Evolutionary conservation across 805 yeast genomes (phyloP), one percentile per base, ranked within the genome.

Genomic region (Schwanniomyces sp.): DNA sequence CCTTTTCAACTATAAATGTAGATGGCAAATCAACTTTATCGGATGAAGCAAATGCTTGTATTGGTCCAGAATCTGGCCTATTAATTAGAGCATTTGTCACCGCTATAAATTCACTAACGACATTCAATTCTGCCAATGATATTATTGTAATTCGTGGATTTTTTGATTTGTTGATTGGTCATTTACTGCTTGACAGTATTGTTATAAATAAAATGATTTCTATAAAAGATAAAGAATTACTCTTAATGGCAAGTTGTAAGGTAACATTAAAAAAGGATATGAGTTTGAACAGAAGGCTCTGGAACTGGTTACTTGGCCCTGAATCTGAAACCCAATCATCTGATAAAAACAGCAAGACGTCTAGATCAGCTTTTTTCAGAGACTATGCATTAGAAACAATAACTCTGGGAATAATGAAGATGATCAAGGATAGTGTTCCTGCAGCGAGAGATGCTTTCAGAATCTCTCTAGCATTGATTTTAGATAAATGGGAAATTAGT

Each of bases 401-500:
- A 7, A 57, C 75, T 0, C 56, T 66, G 2, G 90, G 91, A 0
- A 62, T 94, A 10, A 62, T 80, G 32, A 72, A 72, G 5, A 62
- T 80, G 49, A 64, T 86, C 2, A 44, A 55, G 2, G 69, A 76
- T 45, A 44, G 52, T 6, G 56, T 53, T 32, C 65, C 53, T 12
- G 75, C 64, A 46, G 70, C 69, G 26, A 67, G 80, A 1, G 78
- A 74, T 18, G 83, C 87, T 0, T 82, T 82, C 56, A 80, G 76
- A 43, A 84, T 92, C 5, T 76, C 89, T 1, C 69, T 85, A 14
- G 58, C 72, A 4, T 81, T 94, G 0, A 74, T 91, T 3, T 80
- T 91, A 84, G 98, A 94, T 60, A 81, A 90, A 51, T 94, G 98
- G 98, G 99, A 94, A 64, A 84, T 94, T 37, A 95, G 97, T 10